Evolutionary conservation across 176 grass and related monocot genomes (phyloP).

Genomic region (Musa troglodytarum): DNA sequence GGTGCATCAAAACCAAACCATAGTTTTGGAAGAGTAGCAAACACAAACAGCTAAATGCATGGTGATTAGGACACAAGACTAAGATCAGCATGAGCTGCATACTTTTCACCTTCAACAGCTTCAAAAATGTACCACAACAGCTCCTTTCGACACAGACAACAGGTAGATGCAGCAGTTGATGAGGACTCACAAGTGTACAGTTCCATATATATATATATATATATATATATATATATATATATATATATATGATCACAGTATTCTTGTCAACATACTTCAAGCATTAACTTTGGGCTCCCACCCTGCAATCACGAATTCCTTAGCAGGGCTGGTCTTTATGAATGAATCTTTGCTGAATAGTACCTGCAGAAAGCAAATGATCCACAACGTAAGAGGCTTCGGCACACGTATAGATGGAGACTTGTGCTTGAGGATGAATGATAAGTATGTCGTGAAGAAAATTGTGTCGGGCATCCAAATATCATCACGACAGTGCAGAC

Average conservation of each 20-base stretch:
- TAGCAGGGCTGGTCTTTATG: not conserved
- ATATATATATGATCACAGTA: not conserved
- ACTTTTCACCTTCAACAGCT: too few relatives aligned
- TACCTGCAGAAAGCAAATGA: not conserved
- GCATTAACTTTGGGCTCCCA: conserved; percentile 8
- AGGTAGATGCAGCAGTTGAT: not conserved
- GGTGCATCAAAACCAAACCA: too few relatives aligned
- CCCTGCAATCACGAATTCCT: not conserved
- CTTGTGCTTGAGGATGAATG: not conserved
- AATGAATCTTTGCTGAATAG: conserved; percentile 7
- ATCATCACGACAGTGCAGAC: too few relatives aligned
- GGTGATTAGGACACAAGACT: too few relatives aligned
- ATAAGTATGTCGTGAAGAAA: not conserved
- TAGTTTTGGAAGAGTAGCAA: too few relatives aligned
- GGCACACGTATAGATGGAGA: not conserved
- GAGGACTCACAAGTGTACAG: not conserved
- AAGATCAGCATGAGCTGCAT: too few relatives aligned
- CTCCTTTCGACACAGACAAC: not conserved
- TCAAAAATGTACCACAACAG: too few relatives aligned
- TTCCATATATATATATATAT: not conserved
- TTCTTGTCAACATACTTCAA: not conserved
- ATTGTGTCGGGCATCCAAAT: not conserved
- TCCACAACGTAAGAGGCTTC: not conserved
- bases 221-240: not conserved
- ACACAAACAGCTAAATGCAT: too few relatives aligned